These are phyloP conservation scores for Plasmodium gonderi DNA, from an alignment of 169 alveolate genomes.

Conservation along the genomic window DNA sequence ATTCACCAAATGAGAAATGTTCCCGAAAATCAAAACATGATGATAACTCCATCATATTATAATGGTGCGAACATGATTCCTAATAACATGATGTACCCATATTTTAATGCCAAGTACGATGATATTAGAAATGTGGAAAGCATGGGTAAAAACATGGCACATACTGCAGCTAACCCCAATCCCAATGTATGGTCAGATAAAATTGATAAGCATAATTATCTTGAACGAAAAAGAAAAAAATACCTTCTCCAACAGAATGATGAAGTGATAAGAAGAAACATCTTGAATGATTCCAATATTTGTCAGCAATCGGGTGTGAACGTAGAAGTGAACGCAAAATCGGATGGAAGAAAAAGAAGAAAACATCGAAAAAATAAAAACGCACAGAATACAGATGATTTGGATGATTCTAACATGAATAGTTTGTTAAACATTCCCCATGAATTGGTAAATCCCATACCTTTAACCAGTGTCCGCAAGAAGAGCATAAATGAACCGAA, in stretches of 20 bases:
- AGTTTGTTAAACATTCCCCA: neutral
- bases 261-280: neutral
- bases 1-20: neutral
- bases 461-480: neutral
- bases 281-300: neutral
- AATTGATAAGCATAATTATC: neutral
- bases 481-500: neutral
- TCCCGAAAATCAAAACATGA: neutral
- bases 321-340: neutral
- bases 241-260: slow-evolving; percentile 7
- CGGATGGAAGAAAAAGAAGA: slow-evolving; percentile 45
- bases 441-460: neutral
- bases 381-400: neutral
- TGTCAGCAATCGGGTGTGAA: neutral
- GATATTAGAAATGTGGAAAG: neutral
- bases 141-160: no score
- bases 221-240: slow-evolving; percentile 31
- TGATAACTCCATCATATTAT: neutral
- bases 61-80: neutral
- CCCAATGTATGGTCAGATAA: neutral
- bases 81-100: neutral
- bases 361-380: slow-evolving; percentile 12
- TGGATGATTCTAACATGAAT: neutral
- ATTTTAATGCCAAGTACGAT: slow-evolving; percentile 1
- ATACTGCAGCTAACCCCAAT: no score